Base-by-base conservation (phyloP, 768 basidiomycete species). In the Boletales sp. region DNA sequence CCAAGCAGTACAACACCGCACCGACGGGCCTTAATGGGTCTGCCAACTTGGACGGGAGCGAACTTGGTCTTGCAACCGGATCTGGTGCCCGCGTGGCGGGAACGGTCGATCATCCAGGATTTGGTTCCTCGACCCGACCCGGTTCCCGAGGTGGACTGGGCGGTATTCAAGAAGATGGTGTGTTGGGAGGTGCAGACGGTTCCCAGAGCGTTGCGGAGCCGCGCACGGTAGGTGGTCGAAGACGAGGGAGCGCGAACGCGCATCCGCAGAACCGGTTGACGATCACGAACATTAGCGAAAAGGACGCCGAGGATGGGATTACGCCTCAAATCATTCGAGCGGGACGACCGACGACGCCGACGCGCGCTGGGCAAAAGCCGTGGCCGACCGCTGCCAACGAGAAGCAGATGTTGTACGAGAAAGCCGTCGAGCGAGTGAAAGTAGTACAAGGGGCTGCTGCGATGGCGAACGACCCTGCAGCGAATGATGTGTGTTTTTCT, bases 321-420 rank as follows among this genome's bases (percentile, higher is more conserved):
- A 52, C 41, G 65, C 63, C 65, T 19, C 57, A 60, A 15, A 41
- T 31, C 3, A 28, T 46, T 25, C 48, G 33, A 32, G 53, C 42
- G 21, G 45, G 54, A 21, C 53, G 18, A 7, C 57, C 67, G 50
- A 36, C 64, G 49, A 57, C 66, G 19, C 54, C 65, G 49, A 49
- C 63, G 57, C 73, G 54, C 36, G 55, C 60, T 52, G 41, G 47
- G 4, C 53, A 43, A 34, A 63, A 47, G 31, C 33, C 19, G 12
- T 67, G 63, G 63, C 52, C 54, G 3, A 65, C 63, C 2, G 77
- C 76, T 5, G 78, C 76, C 55, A 70, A 76, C 40, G 78, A 80
- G 52, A 80, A 79, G 63, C 65, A 56, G 50, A 44, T 57, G 36
- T 11, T 68, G 42, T 68, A 77, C 34, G 71, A 77, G 28, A 65